Conservation (phyloP, 1,284 basidiomycete genomes). For the Afroboletus lepidellus region DNA sequence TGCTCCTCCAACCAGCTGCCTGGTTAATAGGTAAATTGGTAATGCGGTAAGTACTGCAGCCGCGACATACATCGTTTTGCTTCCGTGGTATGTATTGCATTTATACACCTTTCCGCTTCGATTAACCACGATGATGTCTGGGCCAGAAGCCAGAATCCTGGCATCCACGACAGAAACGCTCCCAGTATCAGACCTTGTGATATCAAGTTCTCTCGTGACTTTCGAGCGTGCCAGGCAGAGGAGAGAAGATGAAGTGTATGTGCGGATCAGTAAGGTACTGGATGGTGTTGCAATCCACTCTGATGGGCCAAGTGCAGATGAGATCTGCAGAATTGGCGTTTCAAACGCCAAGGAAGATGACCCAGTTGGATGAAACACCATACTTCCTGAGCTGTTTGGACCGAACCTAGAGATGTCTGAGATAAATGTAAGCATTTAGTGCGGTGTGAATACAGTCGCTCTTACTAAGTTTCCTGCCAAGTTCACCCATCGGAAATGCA, state of each 20-base stretch:
- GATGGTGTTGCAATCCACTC: slow-evolving; percentile 25
- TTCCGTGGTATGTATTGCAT: slow-evolving; percentile 31
- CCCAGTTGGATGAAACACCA: slow-evolving; percentile 44
- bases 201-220: slow-evolving; percentile 33
- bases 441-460: slow-evolving; percentile 2
- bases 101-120: slow-evolving; percentile 45
- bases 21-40: slow-evolving; percentile 12
- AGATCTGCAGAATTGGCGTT: slow-evolving; percentile 36
- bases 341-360: slow-evolving; percentile 35
- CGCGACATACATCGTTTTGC: slow-evolving; percentile 33
- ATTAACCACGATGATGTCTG: slow-evolving; percentile 42
- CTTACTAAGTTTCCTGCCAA: slow-evolving; percentile 59
- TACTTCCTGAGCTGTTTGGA: slow-evolving; percentile 24
- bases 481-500: slow-evolving; percentile 63
- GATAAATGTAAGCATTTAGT: slow-evolving; percentile 7
- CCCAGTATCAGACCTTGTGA: slow-evolving; percentile 42
- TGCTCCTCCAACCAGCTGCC: slow-evolving; percentile 26
- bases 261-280: slow-evolving; percentile 33
- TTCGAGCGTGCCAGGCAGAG: slow-evolving; percentile 19
- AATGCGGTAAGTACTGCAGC: slow-evolving; percentile 26
- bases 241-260: slow-evolving; percentile 31
- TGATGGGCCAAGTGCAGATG: slow-evolving; percentile 14
- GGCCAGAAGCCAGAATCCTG: slow-evolving; percentile 33
- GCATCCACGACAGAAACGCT: slow-evolving; percentile 47
- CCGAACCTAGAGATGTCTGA: slow-evolving; percentile 53